These are phyloP conservation scores for Yamadazyma membranifaciens DNA, from an alignment of 1,139 yeast genomes.

Conservation along the genomic window DNA sequence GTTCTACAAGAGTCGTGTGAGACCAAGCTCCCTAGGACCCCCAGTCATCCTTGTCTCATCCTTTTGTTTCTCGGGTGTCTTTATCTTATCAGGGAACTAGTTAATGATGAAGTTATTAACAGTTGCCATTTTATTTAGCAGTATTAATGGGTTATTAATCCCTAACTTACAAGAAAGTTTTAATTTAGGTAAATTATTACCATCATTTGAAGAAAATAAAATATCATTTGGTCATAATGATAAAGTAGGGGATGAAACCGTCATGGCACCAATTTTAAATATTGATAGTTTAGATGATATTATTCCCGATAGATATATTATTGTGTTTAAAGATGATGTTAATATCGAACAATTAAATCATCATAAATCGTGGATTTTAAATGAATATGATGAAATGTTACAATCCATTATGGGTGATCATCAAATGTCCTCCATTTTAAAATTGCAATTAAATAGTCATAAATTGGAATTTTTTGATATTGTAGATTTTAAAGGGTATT, in stretches of 20 bases:
- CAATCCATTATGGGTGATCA: conserved; percentile 24
- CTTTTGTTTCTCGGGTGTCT: neutral
- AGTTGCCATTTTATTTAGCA: neutral
- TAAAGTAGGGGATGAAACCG: conserved; percentile 8
- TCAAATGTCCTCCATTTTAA: conserved; percentile 13
- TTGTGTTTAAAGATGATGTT: conserved; percentile 66
- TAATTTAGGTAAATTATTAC: neutral
- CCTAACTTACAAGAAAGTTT: conserved; percentile 9
- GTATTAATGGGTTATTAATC: conserved; percentile 5
- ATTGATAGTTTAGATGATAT: conserved; percentile 43
- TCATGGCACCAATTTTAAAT: conserved; percentile 44
- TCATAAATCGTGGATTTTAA: conserved; percentile 65
- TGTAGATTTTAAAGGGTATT: conserved; percentile 60
- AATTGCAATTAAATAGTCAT: conserved; percentile 10
- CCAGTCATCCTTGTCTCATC: neutral
- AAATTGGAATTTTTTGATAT: conserved; percentile 48
- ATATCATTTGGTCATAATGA: neutral
- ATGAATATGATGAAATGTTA: conserved; percentile 34
- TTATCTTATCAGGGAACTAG: neutral
- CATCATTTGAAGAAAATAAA: conserved; percentile 1
- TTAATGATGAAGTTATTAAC: conserved; percentile 3
- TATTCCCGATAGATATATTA: conserved; percentile 74
- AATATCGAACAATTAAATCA: conserved; percentile 48
- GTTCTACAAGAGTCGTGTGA: neutral
- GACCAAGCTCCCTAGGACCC: neutral